These are phyloP conservation scores for Aspergillus viridinutans DNA, from an alignment of 2,329 filamentous ascomycete species.

Conservation along the genomic window DNA sequence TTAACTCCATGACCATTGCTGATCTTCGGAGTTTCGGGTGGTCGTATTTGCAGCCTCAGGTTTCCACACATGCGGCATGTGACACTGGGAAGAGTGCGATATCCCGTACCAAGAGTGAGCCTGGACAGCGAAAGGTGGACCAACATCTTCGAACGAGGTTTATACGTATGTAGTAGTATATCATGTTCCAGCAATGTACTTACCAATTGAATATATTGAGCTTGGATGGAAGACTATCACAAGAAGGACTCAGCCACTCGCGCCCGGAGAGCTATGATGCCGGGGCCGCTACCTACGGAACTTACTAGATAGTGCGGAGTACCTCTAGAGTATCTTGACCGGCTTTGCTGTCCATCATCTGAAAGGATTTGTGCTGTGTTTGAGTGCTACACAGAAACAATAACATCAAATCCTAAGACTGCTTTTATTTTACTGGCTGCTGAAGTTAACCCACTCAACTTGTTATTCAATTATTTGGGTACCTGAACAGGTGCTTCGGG, in stretches of 20 bases:
- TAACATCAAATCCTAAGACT: neutral
- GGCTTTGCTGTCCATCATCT: neutral
- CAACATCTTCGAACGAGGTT: neutral
- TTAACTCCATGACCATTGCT: neutral
- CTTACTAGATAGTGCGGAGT: neutral
- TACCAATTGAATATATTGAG: neutral
- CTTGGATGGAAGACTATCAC: neutral
- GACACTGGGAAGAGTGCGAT: neutral
- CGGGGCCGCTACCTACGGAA: neutral
- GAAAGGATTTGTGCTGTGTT: neutral
- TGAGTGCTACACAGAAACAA: neutral
- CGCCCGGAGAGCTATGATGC: neutral
- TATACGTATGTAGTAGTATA: neutral
- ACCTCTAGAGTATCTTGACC: neutral
- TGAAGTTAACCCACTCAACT: neutral
- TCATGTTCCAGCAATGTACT: neutral
- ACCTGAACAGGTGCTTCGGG: neutral
- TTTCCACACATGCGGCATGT: neutral
- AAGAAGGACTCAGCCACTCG: slow-evolving; percentile 3
- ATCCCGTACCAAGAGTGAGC: neutral
- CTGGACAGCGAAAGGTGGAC: neutral
- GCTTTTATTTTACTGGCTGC: neutral
- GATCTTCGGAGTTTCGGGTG: slow-evolving; percentile 13
- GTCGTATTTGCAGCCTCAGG: slow-evolving; percentile 16
- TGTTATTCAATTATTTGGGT: neutral